Base-by-base conservation (phyloP, 495 filamentous ascomycete genomes). In the Penicillium odoratum region DNA sequence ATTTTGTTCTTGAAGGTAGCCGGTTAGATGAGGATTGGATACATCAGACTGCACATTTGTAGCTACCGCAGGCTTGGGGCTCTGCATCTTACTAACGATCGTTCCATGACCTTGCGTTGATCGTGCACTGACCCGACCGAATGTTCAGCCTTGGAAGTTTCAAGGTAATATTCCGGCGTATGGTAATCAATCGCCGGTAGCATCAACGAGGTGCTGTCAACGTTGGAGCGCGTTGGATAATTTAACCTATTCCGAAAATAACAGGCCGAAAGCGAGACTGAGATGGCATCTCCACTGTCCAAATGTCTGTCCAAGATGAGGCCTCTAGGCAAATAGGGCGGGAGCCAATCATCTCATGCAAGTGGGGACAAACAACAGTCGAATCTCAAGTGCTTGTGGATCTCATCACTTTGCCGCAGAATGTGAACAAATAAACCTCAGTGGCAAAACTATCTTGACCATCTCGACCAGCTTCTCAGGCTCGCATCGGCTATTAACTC, bases 91-190 rank as follows among this genome's bases (percentile, higher is more conserved):
- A 26, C 28, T 18, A 31, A 30, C 29, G 30, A 42, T 45, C 50
- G 50, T 61, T 57, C 18, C 40, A 48, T 18, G 38, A 33, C 58
- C 58, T 53, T 61, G 58, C 53, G 16, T 56, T 33, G 28, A 40
- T 47, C 28, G 34, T 28, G 43, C 52, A 46, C 44, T 55, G 52
- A 30, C 52, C 51, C 42, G 29, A 47, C 28, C 11, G 40, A 21
- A 26, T 46, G 5, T 25, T 10, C n/a, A 46, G 2, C 21, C 21
- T 21, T 21, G 21, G 21, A 21, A 21, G 21, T 21, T 21, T 21
- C 21, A 21, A 21, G 21, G 21, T 21, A n/a, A n/a, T n/a, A n/a
- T n/a, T n/a, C n/a, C n/a, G n/a, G n/a, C n/a, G n/a, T n/a, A n/a
- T n/a, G n/a, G n/a, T n/a, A 21, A 21, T 21, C 21, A 21, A 21